A percentile compares a stretch with the other conserved stretches of the same genome.
These are phyloP conservation scores for Kodamaea hsintzibuensis DNA, from an alignment of 805 yeast genomes.

Conservation along the genomic window DNA sequence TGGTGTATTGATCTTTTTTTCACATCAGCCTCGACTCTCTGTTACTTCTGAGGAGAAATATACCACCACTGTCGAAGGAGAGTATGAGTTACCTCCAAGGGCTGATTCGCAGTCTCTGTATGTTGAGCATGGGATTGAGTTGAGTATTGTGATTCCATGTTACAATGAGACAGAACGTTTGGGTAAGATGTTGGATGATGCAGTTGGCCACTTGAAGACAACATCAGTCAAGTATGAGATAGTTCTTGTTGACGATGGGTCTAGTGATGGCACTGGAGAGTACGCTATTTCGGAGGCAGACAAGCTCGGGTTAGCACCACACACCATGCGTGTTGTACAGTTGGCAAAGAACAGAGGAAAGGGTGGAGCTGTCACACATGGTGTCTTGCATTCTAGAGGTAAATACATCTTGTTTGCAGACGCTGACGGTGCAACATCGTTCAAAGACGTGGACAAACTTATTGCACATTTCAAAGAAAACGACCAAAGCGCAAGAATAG, in stretches of 20 bases:
- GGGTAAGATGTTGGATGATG: slow-evolving; percentile 68
- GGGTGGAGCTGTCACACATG: slow-evolving; percentile 93
- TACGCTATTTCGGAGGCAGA: slow-evolving; percentile 66
- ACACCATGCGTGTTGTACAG: slow-evolving; percentile 67
- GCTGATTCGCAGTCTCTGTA: slow-evolving; percentile 20
- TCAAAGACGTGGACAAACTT: slow-evolving; percentile 58
- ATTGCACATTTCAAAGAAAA: slow-evolving; percentile 21
- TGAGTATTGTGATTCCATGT: slow-evolving; percentile 91
- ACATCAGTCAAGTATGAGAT: slow-evolving; percentile 59
- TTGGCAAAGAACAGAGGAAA: slow-evolving; percentile 84
- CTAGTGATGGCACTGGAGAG: slow-evolving; percentile 74
- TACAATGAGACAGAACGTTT: slow-evolving; percentile 82
- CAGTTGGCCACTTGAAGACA: slow-evolving; percentile 53
- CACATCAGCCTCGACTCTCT: slow-evolving; percentile 65
- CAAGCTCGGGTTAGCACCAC: slow-evolving; percentile 51
- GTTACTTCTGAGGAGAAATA: slow-evolving; percentile 54
- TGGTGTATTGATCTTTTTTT: slow-evolving; percentile 44
- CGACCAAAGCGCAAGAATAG: slow-evolving; percentile 53
- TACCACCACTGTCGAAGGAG: slow-evolving; percentile 45
- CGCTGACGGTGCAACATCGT: slow-evolving; percentile 94
- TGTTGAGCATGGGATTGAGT: slow-evolving; percentile 42
- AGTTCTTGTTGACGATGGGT: slow-evolving; percentile 89
- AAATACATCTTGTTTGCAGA: slow-evolving; percentile 82
- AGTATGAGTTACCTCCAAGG: slow-evolving; percentile 36
- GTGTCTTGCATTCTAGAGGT: slow-evolving; percentile 76